Base-by-base conservation (phyloP, 2,329 filamentous ascomycete genomes). In the Xylaria hypoxylon region DNA sequence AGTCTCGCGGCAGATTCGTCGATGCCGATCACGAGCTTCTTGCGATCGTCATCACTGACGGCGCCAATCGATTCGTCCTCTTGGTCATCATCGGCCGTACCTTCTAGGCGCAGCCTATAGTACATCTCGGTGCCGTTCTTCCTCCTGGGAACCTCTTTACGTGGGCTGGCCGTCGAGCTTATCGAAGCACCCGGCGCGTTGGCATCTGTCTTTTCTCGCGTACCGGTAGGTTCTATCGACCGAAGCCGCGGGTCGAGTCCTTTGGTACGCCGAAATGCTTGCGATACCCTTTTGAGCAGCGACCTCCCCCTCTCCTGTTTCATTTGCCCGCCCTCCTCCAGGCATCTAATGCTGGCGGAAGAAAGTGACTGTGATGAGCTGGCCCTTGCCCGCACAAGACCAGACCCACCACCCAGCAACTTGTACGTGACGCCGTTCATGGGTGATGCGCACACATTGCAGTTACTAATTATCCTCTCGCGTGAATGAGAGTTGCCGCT, bases 401-500 rank as follows among this genome's bases (percentile, higher is more conserved):
- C 64, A 7, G 44, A 67, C 5, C 53, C 72, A 15, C 60, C 60
- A 40, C 56, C 59, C 42, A 75, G 52, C 38, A 22, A 7, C 51
- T 60, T 53, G 26, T 71, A 70, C 42, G 24, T 45, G 47, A 72
- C 63, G 50, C 59, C 56, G 40, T 70, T 69, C 7, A 65, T 47
- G 11, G 62, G 73, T 10, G 44, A 61, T 13, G 42, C 31, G 40
- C 74, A 76, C 10, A 57, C 28, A 10, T 68, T 45, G 42, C 73
- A 75, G 22, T 55, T 24, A 3, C 26, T 22, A 13, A 15, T 8
- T n/a, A n/a, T 45, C 55, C 17, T 56, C 38, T 58, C 26, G 10
- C 26, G 42, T 26, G n/a, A 6, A 6, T 2, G n/a, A n/a, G 10
- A 5, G 47, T 53, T 42, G 47, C 26, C 4, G 17, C 11, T 6